These are phyloP conservation scores for Annulohypoxylon truncatum DNA, from an alignment of 2,329 filamentous ascomycete species.

Conservation along the genomic window DNA sequence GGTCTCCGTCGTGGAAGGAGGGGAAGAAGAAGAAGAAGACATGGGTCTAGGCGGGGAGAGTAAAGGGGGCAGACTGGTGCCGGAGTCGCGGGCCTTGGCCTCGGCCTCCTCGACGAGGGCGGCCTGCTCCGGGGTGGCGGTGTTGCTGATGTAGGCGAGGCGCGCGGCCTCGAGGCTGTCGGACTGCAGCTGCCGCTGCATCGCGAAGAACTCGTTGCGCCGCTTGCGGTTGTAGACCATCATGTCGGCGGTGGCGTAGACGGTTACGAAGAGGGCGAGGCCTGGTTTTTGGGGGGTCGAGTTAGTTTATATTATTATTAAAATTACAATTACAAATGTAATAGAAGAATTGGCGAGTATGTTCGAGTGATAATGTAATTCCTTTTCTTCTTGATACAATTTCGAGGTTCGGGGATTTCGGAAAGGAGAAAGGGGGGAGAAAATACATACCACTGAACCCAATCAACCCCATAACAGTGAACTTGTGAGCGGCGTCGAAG, in stretches of 20 bases:
- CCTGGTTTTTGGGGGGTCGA: slow-evolving; percentile 57
- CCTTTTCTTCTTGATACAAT: not conserved
- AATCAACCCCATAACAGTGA: slow-evolving; percentile 66
- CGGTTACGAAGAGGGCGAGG: slow-evolving; percentile 65
- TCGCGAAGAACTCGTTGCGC: slow-evolving; percentile 67
- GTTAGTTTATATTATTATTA: not conserved
- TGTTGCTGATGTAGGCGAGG: slow-evolving; percentile 69
- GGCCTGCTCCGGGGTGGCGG: slow-evolving; percentile 67
- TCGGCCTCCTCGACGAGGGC: slow-evolving; percentile 68
- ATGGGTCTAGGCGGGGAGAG: slow-evolving; percentile 56
- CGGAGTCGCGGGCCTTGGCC: slow-evolving; percentile 58
- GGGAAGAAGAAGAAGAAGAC: slow-evolving; percentile 41
- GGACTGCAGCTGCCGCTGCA: slow-evolving; percentile 64
- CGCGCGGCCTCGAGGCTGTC: slow-evolving; percentile 68
- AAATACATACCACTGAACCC: slow-evolving; percentile 64
- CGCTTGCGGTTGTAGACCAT: slow-evolving; percentile 70
- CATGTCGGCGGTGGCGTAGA: slow-evolving; percentile 72
- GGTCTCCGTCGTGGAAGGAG: slow-evolving; percentile 47
- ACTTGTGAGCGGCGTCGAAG: slow-evolving; percentile 67
- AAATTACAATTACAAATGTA: no score
- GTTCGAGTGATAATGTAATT: not conserved
- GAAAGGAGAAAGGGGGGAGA: not conserved
- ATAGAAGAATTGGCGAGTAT: not conserved
- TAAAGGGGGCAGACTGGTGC: slow-evolving; percentile 62
- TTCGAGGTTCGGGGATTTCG: not conserved